Conservation (phyloP, 2,329 filamentous ascomycete species). For the Acephala macrosclerotiorum region DNA sequence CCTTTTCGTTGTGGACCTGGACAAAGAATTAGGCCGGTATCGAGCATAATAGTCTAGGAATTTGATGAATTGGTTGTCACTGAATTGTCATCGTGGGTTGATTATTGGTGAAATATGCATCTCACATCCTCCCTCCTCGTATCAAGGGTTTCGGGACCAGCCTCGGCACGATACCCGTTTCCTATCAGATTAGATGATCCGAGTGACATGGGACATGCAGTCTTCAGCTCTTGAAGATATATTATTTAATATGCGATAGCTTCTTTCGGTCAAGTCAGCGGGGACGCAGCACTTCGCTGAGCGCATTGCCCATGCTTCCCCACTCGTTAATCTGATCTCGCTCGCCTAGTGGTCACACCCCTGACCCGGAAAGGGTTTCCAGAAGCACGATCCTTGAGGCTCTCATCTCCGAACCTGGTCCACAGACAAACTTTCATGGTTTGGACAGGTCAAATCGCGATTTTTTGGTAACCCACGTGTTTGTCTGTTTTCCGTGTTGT, state of each 20-base stretch:
- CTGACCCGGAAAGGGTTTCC: not conserved
- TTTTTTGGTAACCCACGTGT: conserved; percentile 11
- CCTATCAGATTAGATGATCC: not conserved
- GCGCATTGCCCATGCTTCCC: not conserved
- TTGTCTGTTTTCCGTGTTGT: not conserved
- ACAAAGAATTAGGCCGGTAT: conserved; percentile 23
- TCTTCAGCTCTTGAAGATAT: not conserved
- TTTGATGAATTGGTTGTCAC: conserved; percentile 26
- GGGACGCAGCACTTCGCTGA: not conserved
- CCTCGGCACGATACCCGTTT: not conserved
- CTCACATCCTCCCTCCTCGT: not conserved
- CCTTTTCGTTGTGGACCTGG: conserved; percentile 27
- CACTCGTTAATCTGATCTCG: not conserved
- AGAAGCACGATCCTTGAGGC: conserved; percentile 2
- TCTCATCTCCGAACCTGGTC: conserved; percentile 11
- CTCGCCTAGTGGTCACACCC: not conserved
- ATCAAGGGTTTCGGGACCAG: not conserved
- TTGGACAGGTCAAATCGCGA: conserved; percentile 6
- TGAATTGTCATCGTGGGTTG: not conserved
- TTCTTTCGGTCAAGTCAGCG: not conserved
- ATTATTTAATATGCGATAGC: not conserved
- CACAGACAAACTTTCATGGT: not conserved
- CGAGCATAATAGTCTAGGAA: conserved; percentile 36
- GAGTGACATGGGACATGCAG: not conserved
- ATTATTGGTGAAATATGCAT: not conserved